These are phyloP conservation scores for Andalucia godoyi DNA, from an alignment of 78 protist genomes.

Conservation along the genomic window DNA sequence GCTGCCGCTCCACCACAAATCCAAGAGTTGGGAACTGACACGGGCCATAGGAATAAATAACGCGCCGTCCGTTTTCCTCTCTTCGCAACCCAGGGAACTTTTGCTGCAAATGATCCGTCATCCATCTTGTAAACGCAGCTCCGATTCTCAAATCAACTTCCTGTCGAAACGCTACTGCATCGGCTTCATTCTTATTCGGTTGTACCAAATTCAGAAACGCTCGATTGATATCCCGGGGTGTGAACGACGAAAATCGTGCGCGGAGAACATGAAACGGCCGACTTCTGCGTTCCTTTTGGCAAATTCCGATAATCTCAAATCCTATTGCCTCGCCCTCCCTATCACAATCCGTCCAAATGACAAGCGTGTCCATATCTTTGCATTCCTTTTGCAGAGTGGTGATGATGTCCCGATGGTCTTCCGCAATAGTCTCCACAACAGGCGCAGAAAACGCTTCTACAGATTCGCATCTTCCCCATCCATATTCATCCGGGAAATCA, in stretches of 20 bases:
- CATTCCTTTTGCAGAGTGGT: slow-evolving; percentile 21
- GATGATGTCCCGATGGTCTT: background rate
- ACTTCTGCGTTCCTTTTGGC: slow-evolving; percentile 16
- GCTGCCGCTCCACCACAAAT: slow-evolving; percentile 83
- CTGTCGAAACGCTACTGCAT: slow-evolving; percentile 82
- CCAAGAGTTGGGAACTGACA: slow-evolving; percentile 97
- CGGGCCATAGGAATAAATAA: slow-evolving; percentile 55
- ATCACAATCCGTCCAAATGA: slow-evolving; percentile 94
- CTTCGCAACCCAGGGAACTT: slow-evolving; percentile 15
- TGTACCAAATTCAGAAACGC: background rate
- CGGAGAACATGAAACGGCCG: slow-evolving; percentile 30
- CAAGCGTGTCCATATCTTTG: slow-evolving; percentile 13
- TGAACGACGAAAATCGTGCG: slow-evolving; percentile 84
- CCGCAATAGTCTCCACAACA: slow-evolving; percentile 11
- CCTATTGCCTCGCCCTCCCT: slow-evolving; percentile 95
- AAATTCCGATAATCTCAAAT: slow-evolving; percentile 69
- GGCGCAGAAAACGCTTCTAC: slow-evolving; percentile 68
- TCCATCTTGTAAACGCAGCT: slow-evolving; percentile 94
- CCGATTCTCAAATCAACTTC: slow-evolving; percentile 86
- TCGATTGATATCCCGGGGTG: background rate
- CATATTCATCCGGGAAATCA: background rate
- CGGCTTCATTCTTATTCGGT: slow-evolving; percentile 60
- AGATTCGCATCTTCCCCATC: slow-evolving; percentile 12
- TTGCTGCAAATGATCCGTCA: slow-evolving; percentile 53
- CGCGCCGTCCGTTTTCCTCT: background rate